Percentiles rank a stretch among this genome's conserved stretches.
Evolutionary conservation across 1,284 basidiomycete genomes (phyloP).

Genomic region (Boletus semigastroideus): DNA sequence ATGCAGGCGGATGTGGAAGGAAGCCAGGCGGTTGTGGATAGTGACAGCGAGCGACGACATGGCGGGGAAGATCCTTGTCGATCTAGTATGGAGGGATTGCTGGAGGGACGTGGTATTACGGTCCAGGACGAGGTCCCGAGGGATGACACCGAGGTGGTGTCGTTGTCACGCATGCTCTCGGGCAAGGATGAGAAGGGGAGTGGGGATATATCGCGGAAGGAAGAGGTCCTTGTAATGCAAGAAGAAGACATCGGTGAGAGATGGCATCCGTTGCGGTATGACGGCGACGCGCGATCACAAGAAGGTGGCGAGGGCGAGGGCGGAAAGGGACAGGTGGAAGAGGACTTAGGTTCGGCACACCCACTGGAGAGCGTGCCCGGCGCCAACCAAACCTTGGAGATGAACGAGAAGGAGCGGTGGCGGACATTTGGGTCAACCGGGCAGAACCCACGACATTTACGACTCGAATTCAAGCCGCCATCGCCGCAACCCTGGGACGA

Average conservation of each 20-base stretch:
- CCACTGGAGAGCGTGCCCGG: slow-evolving; percentile 11
- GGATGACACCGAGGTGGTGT: neutral
- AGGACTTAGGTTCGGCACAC: slow-evolving; percentile 14
- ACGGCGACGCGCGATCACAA: slow-evolving; percentile 12
- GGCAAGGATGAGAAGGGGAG: neutral
- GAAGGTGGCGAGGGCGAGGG: slow-evolving; percentile 1
- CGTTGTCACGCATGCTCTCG: neutral
- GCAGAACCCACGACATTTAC: slow-evolving; percentile 25
- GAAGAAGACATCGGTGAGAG: slow-evolving; percentile 33
- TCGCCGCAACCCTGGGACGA: slow-evolving; percentile 64
- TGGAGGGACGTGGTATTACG: neutral
- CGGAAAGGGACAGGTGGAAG: slow-evolving; percentile 10
- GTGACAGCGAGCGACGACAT: slow-evolving; percentile 5
- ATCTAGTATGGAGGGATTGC: neutral
- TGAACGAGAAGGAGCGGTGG: slow-evolving; percentile 22
- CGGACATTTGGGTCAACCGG: slow-evolving; percentile 14
- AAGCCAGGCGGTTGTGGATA: slow-evolving; percentile 3
- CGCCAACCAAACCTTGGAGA: slow-evolving; percentile 15
- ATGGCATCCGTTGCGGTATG: slow-evolving; percentile 25
- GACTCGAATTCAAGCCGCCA: slow-evolving; percentile 38
- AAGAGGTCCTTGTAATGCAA: slow-evolving; percentile 19
- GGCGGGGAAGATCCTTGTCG: slow-evolving; percentile 5
- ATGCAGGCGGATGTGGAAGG: slow-evolving; percentile 14
- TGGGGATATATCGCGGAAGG: slow-evolving; percentile 9
- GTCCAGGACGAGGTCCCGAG: neutral